Conservation (phyloP, 139 green algal genomes). For the Haematococcus sp. region DNA sequence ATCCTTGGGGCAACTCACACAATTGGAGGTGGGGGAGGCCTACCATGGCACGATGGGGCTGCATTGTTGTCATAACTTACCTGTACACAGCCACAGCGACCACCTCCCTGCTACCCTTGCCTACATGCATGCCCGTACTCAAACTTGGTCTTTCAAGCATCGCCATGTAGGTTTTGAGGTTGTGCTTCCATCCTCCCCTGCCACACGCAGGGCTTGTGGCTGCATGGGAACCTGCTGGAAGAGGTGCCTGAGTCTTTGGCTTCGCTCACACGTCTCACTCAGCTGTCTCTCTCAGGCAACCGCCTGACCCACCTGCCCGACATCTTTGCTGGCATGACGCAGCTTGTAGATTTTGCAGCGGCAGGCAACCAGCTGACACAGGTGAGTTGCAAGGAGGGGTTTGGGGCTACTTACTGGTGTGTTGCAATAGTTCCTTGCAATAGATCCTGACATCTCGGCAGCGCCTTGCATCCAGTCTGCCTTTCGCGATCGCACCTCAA, state of each 20-base stretch:
- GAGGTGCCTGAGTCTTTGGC: conserved; percentile 58
- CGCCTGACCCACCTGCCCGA: conserved; percentile 40
- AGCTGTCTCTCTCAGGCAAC: conserved; percentile 62
- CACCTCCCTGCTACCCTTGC: too few relatives aligned
- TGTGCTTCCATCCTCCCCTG: too few relatives aligned
- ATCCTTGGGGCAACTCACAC: conserved; percentile 40
- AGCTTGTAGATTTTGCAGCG: conserved; percentile 45
- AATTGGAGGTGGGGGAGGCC: conserved; percentile 36
- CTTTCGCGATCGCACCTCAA: too few relatives aligned
- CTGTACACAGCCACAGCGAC: neutral
- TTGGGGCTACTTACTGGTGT: neutral
- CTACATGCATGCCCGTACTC: too few relatives aligned
- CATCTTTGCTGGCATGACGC: conserved; percentile 28
- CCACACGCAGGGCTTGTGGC: conserved; percentile 50
- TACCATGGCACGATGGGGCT: too few relatives aligned
- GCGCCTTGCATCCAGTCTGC: too few relatives aligned
- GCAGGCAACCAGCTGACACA: conserved; percentile 41
- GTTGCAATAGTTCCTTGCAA: too few relatives aligned
- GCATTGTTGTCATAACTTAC: too few relatives aligned
- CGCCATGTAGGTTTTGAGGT: too few relatives aligned
- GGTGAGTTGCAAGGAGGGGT: conserved; percentile 9
- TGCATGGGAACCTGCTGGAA: conserved; percentile 66
- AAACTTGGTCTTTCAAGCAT: too few relatives aligned
- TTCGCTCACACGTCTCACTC: conserved; percentile 40
- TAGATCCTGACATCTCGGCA: too few relatives aligned